These are phyloP conservation scores for Stachybotrys echinatus DNA, from an alignment of 2,329 filamentous ascomycete species.

Conservation along the genomic window DNA sequence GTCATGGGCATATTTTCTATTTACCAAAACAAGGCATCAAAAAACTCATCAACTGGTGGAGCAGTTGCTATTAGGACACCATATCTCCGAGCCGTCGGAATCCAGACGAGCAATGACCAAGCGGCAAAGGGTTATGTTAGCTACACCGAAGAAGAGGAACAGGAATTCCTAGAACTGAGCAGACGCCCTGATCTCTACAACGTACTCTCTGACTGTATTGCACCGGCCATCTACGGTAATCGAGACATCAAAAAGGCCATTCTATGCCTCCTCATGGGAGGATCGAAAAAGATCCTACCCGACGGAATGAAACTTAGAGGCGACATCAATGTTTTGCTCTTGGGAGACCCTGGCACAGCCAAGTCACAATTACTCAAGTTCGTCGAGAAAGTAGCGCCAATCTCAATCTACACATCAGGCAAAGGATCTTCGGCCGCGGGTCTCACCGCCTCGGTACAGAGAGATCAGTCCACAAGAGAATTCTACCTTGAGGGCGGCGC, in stretches of 20 bases:
- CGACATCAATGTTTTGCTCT: conserved; percentile 94
- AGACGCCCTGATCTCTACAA: conserved; percentile 88
- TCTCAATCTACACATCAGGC: conserved; percentile 97
- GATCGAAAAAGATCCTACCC: conserved; percentile 94
- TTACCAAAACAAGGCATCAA: conserved; percentile 86
- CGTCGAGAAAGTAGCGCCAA: conserved; percentile 91
- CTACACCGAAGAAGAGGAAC: conserved; percentile 93
- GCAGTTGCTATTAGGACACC: conserved; percentile 95
- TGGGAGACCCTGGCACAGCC: conserved; percentile 95
- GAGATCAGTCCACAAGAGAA: conserved; percentile 85
- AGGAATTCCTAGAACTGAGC: conserved; percentile 90
- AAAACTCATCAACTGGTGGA: conserved; percentile 65
- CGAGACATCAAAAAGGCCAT: conserved; percentile 96
- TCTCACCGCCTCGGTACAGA: conserved; percentile 94
- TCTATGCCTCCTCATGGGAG: conserved; percentile 85
- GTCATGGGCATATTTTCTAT: conserved; percentile 98
- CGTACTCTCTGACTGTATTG: conserved; percentile 85
- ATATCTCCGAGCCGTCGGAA: conserved; percentile 87
- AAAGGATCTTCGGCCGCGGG: conserved; percentile 97
- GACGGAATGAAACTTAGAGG: conserved; percentile 97
- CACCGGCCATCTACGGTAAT: conserved; percentile 96
- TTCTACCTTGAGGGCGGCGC: conserved; percentile 98
- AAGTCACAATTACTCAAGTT: conserved; percentile 98
- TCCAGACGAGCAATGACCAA: conserved; percentile 85
- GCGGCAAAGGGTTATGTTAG: conserved; percentile 77